phyloP scores from a whole-genome alignment of 176 grass and related monocot genomes.

The Saccharum officinarum region DNA sequence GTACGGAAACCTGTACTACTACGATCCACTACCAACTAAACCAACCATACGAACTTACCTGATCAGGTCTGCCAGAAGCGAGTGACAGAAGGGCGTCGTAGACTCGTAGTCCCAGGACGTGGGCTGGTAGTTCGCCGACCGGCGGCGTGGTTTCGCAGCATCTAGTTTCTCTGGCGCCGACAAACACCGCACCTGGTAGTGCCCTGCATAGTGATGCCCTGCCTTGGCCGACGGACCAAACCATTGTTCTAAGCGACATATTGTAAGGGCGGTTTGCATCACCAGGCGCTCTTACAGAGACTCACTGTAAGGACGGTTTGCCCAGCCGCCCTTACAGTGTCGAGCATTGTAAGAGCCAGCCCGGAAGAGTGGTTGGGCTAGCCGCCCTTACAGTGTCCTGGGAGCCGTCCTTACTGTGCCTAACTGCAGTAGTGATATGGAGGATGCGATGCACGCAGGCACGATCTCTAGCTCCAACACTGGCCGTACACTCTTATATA shows the following conservation, averaged over 20 bases:
- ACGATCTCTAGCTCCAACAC: no score
- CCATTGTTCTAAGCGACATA: not conserved
- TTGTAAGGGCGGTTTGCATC: no score
- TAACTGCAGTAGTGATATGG: not conserved
- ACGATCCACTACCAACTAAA: not conserved
- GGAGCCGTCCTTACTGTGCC: no score
- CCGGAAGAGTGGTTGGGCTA: no score
- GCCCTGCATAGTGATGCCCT: not conserved
- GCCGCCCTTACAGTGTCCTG: no score
- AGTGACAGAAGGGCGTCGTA: conserved; percentile 23
- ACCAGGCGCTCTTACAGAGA: no score
- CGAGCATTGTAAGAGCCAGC: no score
- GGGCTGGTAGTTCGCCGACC: conserved; percentile 50
- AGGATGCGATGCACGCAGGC: no score
- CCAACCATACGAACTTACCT: not conserved
- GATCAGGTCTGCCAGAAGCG: not conserved
- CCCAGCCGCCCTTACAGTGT: no score
- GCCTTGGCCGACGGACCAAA: not conserved
- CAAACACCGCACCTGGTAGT: not conserved
- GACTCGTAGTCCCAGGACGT: conserved; percentile 40
- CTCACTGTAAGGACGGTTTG: no score
- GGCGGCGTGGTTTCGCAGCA: not conserved
- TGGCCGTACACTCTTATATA: no score
- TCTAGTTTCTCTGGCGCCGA: not conserved
- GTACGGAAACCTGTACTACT: no score